These are phyloP conservation scores for Besnoitia besnoiti DNA, from an alignment of 169 alveolate species.

Conservation along the genomic window DNA sequence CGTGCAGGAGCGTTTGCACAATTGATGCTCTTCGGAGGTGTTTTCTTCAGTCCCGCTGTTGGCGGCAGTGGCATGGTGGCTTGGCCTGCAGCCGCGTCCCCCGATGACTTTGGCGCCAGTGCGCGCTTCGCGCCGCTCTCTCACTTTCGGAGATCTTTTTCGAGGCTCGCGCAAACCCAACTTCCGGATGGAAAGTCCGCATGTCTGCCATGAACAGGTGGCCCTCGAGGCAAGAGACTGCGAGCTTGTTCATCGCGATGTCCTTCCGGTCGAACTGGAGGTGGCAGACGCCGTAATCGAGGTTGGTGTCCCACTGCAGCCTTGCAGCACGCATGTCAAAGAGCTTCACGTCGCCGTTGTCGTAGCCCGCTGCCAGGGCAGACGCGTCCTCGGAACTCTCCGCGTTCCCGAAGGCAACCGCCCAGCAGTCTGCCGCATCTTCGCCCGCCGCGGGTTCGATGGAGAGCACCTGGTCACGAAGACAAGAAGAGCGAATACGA, in stretches of 20 bases:
- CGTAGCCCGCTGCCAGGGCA: constrained; percentile 87
- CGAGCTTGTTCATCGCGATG: constrained; percentile 90
- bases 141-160: constrained; percentile 49
- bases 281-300: constrained; percentile 89
- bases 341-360: constrained; percentile 94
- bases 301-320: constrained; percentile 89
- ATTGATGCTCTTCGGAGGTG: no score
- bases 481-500: no score
- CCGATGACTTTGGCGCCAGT: no score
- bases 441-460: constrained; percentile 89
- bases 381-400: not conserved
- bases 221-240: constrained; percentile 91
- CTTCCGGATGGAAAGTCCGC: constrained; percentile 86
- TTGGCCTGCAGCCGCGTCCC: no score
- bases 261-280: constrained; percentile 90
- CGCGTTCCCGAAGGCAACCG: constrained; percentile 90
- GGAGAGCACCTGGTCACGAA: constrained; percentile 81
- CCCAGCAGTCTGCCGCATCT: constrained; percentile 94
- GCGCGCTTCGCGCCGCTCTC: no score
- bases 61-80: no score
- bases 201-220: constrained; percentile 87
- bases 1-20: no score
- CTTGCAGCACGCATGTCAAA: constrained; percentile 87
- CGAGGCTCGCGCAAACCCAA: constrained; percentile 82
- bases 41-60: no score